phyloP scores from a whole-genome alignment of 1,139 yeast species.

The Blastobotrys aristatus region DNA sequence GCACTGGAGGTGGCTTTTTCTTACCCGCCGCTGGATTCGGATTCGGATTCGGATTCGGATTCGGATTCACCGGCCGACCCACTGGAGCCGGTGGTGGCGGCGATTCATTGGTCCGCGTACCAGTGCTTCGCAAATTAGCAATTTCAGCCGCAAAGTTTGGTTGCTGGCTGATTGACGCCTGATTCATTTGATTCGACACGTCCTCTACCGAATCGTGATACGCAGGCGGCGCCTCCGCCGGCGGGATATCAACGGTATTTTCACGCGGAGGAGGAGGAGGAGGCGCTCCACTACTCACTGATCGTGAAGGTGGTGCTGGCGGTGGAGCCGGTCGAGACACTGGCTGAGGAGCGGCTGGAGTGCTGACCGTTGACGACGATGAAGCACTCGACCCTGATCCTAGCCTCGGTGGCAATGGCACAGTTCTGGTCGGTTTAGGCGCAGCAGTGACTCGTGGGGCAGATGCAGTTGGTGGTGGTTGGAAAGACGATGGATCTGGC shows the following conservation, averaged over 20 bases:
- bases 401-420: constrained; percentile 15
- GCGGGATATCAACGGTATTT: neutral
- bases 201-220: constrained; percentile 4
- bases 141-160: constrained; percentile 34
- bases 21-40: constrained; percentile 18
- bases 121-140: constrained; percentile 20
- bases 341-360: constrained; percentile 11
- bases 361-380: too few species aligned
- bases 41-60: too few species aligned
- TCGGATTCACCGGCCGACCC: constrained; percentile 13
- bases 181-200: neutral
- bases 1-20: constrained; percentile 32
- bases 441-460: neutral
- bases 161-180: neutral
- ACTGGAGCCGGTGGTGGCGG: constrained; percentile 13
- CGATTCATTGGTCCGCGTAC: constrained; percentile 10
- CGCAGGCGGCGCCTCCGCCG: constrained; percentile 6
- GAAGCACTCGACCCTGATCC: constrained; percentile 5
- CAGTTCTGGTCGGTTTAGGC: constrained; percentile 10
- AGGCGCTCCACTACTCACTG: neutral
- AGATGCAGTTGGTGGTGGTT: constrained; percentile 8
- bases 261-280: constrained; percentile 1
- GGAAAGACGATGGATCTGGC: constrained; percentile 15
- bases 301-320: constrained; percentile 1
- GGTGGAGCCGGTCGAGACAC: constrained; percentile 13